phyloP scores from a whole-genome alignment of 805 yeast species.

The Isabelozyma pseudorhagii region DNA sequence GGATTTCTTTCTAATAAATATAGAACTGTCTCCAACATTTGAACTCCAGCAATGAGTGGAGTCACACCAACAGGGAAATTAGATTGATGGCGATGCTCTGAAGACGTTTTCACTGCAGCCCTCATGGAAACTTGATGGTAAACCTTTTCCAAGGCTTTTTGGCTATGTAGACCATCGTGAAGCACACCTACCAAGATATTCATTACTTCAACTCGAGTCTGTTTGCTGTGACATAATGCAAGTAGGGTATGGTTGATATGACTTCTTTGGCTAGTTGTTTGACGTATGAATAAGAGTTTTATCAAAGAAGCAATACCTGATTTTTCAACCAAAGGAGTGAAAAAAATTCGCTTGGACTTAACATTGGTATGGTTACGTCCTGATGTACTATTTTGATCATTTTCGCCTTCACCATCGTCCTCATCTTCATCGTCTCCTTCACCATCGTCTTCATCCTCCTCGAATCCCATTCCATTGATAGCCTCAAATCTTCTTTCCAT shows the following conservation, averaged over 20 bases:
- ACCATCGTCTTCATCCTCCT: constrained; percentile 19
- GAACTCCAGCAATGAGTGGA: constrained; percentile 70
- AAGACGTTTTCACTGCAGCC: constrained; percentile 27
- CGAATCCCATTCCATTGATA: constrained; percentile 16
- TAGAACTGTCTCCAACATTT: constrained; percentile 71
- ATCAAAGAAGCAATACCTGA: constrained; percentile 72
- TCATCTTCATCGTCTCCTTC: constrained; percentile 17
- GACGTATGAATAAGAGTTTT: constrained; percentile 71
- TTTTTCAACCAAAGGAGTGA: constrained; percentile 70
- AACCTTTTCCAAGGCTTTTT: constrained; percentile 56
- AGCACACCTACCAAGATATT: constrained; percentile 64
- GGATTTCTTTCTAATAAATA: constrained; percentile 64
- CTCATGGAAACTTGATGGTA: constrained; percentile 55
- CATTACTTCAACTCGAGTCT: constrained; percentile 71
- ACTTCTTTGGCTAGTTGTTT: constrained; percentile 59
- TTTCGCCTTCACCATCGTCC: constrained; percentile 13
- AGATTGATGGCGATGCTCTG: constrained; percentile 11
- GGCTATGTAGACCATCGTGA: constrained; percentile 70
- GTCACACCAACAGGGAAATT: constrained; percentile 59
- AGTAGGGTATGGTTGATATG: constrained; percentile 62
- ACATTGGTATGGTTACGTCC: constrained; percentile 6
- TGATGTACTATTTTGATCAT: neutral
- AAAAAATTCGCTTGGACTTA: constrained; percentile 37
- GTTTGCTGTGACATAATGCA: constrained; percentile 71
- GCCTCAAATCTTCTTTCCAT: constrained; percentile 37